Base-by-base conservation (phyloP, 2,329 filamentous ascomycete species). In the Rhynchosporium graminicola region DNA sequence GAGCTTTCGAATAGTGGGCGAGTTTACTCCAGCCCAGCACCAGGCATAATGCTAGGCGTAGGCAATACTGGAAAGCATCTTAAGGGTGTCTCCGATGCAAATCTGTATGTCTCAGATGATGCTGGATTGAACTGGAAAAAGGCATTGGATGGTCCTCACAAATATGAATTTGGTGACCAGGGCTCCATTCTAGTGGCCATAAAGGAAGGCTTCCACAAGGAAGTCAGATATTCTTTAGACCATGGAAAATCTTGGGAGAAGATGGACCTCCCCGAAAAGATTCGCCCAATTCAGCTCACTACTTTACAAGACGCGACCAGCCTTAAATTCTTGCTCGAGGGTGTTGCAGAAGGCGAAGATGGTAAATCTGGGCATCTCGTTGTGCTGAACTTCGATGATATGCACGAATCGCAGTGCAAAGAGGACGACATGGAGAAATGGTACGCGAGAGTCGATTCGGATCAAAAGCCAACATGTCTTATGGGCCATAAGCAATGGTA, bases 401-500 rank as follows among this genome's bases (percentile, higher is more conserved):
- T 98, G 64, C 87, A 96, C 68, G 88, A 95, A 76, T 82, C 84
- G 38, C 90, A 90, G 63, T 99, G 96, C 77, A 83, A 82, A 59
- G 82, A 85, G 42, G 90, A 94, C 68, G 91, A 96, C 70, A 89
- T 97, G 76, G 92, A 97, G 73, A 83, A 88, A 59, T 99, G 95
- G 95, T 86, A 86, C 67, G 95, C 95, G 29, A 87, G 93, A 15
- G 82, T 90, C 43, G 89, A 96, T 72, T 84, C 89, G 36, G 84
- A 97, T 28, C 89, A 89, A 38, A 84, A 96, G 57, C 84, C 93
- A 2, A 91, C 87, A 57, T 99, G 95, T 75, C 80, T 99, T 68
- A 98, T 99, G 94, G 95, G 95, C 26, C 93, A 97, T 74, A 96
- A 88, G 71, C 94, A 98, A 74, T 91, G 85, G 65, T 99, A 90